Conservation (phyloP, 176 grass and related monocot species). For the Stipa capillata region DNA sequence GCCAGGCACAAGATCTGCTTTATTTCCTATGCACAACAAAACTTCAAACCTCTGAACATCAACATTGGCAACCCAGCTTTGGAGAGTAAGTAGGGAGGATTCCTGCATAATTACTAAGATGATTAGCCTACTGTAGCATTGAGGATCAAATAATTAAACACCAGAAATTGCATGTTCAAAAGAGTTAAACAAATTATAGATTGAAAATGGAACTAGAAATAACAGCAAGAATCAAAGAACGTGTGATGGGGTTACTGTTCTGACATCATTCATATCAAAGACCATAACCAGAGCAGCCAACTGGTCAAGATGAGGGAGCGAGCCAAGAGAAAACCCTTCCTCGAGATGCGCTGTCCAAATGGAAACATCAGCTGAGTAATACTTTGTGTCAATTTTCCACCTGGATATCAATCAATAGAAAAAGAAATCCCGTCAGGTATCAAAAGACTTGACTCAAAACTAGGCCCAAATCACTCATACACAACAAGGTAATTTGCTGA, state of each 20-base stretch:
- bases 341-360: constrained; percentile 67
- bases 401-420: constrained; percentile 39
- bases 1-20: constrained; percentile 78
- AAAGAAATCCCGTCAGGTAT: neutral
- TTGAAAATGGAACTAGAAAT: neutral
- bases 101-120: constrained; percentile 45
- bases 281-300: constrained; percentile 81
- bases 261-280: constrained; percentile 83
- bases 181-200: neutral
- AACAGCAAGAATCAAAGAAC: neutral
- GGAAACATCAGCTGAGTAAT: constrained; percentile 84
- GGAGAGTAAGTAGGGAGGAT: constrained; percentile 57
- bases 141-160: neutral
- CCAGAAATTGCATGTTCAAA: neutral
- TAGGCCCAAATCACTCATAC: neutral
- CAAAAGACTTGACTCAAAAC: neutral
- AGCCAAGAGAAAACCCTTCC: constrained; percentile 66
- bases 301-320: constrained; percentile 40
- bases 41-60: constrained; percentile 87
- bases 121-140: neutral
- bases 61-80: constrained; percentile 61
- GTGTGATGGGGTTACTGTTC: neutral
- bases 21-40: constrained; percentile 89
- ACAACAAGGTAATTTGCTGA: neutral
- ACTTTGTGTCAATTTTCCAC: constrained; percentile 92